Percentiles rank a stretch among this genome's conserved stretches.
Conservation (phyloP, 352 stramenopile genomes). For the Pythium diclinum region DNA sequence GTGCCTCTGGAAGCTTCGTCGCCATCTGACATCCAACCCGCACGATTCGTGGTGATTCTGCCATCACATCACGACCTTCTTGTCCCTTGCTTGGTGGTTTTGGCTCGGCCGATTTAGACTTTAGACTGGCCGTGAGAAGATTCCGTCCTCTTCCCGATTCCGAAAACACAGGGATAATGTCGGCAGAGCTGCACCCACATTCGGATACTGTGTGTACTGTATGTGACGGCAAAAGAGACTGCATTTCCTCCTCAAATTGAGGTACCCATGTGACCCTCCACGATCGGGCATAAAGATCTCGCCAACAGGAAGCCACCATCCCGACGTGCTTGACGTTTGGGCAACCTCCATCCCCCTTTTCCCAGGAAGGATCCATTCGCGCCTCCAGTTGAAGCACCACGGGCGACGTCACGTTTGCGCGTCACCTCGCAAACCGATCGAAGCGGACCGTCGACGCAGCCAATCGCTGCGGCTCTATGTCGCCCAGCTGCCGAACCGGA, state of each 20-base stretch:
- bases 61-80: background rate
- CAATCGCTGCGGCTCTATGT: constrained; percentile 21
- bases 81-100: background rate
- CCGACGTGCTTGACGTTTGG: constrained; percentile 17
- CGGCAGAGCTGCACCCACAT: background rate
- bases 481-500: constrained; percentile 26
- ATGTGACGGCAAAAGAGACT: background rate
- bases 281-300: background rate
- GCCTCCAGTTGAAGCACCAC: constrained; percentile 21
- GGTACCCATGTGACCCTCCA: constrained; percentile 3
- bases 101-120: background rate
- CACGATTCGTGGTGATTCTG: background rate
- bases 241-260: background rate
- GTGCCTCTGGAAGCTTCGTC: background rate
- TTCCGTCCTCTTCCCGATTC: background rate
- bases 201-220: background rate
- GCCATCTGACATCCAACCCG: background rate
- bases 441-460: constrained; percentile 20
- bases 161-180: background rate
- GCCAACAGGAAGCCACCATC: background rate
- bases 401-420: constrained; percentile 20
- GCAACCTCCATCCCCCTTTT: constrained; percentile 19
- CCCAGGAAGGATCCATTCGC: constrained; percentile 19
- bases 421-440: constrained; percentile 16
- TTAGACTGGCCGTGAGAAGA: background rate